phyloP scores from a whole-genome alignment of 805 yeast genomes.

The Cyberlindnera meyerae region DNA sequence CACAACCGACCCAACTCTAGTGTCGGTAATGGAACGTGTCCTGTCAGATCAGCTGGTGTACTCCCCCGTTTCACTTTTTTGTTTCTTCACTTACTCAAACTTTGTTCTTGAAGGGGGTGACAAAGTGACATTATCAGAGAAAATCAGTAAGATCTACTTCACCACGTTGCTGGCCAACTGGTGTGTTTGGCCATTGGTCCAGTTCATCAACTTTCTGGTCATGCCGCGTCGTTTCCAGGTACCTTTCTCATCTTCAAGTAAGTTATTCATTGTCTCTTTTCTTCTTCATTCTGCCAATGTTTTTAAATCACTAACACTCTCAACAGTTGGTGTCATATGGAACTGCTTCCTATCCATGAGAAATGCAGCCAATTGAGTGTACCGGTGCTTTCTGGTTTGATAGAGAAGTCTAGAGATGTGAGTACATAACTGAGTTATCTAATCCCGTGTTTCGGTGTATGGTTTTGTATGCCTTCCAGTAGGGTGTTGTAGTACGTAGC shows the following conservation, averaged over 20 bases:
- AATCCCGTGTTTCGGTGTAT: too few species aligned
- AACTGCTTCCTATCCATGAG: conserved; percentile 85
- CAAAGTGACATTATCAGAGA: conserved; percentile 54
- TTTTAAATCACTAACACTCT: conserved; percentile 12
- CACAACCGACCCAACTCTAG: conserved; percentile 74
- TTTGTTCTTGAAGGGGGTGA: conserved; percentile 74
- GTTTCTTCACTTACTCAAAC: conserved; percentile 81
- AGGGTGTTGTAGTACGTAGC: too few species aligned
- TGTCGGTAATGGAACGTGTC: conserved; percentile 81
- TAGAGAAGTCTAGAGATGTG: too few species aligned
- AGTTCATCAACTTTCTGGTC: conserved; percentile 64
- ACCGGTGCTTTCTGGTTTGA: too few species aligned
- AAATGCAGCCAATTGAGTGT: conserved; percentile 42
- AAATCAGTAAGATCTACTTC: conserved; percentile 61
- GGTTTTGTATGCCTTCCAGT: too few species aligned
- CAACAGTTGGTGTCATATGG: conserved; percentile 77
- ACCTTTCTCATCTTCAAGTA: conserved; percentile 75
- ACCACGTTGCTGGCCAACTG: conserved; percentile 64
- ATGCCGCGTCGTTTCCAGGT: conserved; percentile 76
- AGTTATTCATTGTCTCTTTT: conserved; percentile 32
- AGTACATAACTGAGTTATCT: too few species aligned
- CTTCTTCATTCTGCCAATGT: not conserved
- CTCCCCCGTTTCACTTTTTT: conserved; percentile 78
- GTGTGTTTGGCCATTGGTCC: conserved; percentile 80
- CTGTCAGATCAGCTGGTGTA: conserved; percentile 85